Evolutionary conservation across 2,329 filamentous ascomycete species (phyloP).

Genomic region (Colletotrichum salicis): DNA sequence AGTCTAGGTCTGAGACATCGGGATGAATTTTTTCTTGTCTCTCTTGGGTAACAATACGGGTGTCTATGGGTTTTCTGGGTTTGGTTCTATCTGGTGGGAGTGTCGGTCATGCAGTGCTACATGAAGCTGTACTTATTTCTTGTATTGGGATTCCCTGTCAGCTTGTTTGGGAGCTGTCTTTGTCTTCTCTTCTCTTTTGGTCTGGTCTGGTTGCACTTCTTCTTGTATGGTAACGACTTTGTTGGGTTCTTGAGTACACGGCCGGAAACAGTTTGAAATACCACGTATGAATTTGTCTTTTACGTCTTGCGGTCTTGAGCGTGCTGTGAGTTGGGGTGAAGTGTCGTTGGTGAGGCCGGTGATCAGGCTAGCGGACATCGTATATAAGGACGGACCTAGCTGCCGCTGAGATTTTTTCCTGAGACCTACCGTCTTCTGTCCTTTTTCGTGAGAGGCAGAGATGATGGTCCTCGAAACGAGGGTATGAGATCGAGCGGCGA

Average conservation of each 20-base stretch:
- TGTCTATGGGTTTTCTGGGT: not conserved
- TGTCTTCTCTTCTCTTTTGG: no score
- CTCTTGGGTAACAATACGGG: slow-evolving; percentile 17
- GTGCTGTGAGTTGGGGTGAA: not conserved
- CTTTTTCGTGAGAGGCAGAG: no score
- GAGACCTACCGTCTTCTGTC: no score
- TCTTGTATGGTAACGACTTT: slow-evolving; percentile 6
- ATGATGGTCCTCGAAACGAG: no score
- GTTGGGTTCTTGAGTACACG: not conserved
- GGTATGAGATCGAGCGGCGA: no score
- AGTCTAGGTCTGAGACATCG: slow-evolving; percentile 26
- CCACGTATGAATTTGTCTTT: not conserved
- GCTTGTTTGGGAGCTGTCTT: not conserved
- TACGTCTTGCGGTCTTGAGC: not conserved
- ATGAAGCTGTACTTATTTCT: not conserved
- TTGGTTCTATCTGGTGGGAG: slow-evolving; percentile 1
- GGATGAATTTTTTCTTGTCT: not conserved
- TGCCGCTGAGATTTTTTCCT: no score
- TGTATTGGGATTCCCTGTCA: not conserved
- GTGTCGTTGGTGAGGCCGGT: no score
- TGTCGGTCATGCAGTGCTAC: slow-evolving; percentile 17
- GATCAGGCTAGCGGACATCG: not conserved
- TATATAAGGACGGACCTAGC: not conserved
- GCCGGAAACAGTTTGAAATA: not conserved
- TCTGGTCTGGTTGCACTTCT: not conserved